These are phyloP conservation scores for Posidonia oceanica DNA, from an alignment of 116 monocot genomes.

Conservation along the genomic window DNA sequence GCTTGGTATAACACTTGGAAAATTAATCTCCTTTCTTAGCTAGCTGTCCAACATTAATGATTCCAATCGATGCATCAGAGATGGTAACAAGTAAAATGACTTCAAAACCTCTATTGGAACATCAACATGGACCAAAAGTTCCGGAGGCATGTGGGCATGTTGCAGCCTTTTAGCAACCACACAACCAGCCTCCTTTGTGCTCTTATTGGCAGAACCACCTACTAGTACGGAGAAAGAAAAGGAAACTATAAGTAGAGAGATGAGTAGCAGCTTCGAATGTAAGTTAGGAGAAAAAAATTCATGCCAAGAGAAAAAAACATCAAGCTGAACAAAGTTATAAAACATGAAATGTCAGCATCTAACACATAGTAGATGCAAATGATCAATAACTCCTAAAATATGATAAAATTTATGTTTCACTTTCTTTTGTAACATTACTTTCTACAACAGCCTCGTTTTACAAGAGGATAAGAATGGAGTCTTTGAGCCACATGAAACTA, in stretches of 20 bases:
- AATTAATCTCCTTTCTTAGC: slow-evolving; percentile 57
- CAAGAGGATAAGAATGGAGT: too few relatives aligned
- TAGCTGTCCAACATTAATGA: slow-evolving; percentile 82
- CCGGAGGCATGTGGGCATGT: slow-evolving; percentile 84
- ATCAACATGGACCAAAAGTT: slow-evolving; percentile 67
- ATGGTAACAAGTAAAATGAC: slow-evolving; percentile 88
- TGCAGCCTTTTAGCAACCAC: slow-evolving; percentile 19
- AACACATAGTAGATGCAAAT: too few relatives aligned
- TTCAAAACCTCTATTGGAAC: slow-evolving; percentile 55
- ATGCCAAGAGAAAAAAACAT: too few relatives aligned
- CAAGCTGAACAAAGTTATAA: too few relatives aligned
- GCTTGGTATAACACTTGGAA: slow-evolving; percentile 32
- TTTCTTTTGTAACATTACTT: too few relatives aligned
- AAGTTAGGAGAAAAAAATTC: neutral
- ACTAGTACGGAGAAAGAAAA: neutral
- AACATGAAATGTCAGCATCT: too few relatives aligned
- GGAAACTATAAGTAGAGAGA: neutral
- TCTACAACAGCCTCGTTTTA: too few relatives aligned
- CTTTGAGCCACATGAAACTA: too few relatives aligned
- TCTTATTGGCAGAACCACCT: slow-evolving; percentile 4
- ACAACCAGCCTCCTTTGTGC: neutral
- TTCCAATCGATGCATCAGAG: slow-evolving; percentile 86
- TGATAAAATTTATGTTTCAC: too few relatives aligned
- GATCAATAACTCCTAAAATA: too few relatives aligned
- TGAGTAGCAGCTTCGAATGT: neutral